Percentiles rank a stretch among this genome's conserved stretches.
These are phyloP conservation scores for Emmonsiellopsis sp. DNA, from an alignment of 2,329 filamentous ascomycete species.

Conservation along the genomic window DNA sequence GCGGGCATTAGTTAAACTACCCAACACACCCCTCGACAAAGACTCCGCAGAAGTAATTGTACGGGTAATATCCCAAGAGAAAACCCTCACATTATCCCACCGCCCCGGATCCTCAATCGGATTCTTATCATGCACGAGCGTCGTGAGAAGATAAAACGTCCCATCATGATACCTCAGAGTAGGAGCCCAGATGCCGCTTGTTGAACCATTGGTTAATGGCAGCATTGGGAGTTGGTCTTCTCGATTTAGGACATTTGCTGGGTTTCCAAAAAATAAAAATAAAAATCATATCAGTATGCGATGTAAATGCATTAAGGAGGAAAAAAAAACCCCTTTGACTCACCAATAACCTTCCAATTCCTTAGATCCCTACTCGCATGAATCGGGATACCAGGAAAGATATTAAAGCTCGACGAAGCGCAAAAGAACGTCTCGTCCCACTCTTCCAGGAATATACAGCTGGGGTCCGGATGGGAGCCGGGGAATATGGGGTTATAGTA, in stretches of 20 bases:
- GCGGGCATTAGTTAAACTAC: too few relatives aligned
- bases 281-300: neutral
- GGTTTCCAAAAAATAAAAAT: neutral
- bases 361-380: slow-evolving; percentile 37
- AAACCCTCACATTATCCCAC: slow-evolving; percentile 28
- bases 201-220: slow-evolving; percentile 23
- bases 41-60: neutral
- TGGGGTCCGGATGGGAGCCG: slow-evolving; percentile 40
- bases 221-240: slow-evolving; percentile 30
- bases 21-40: too few relatives aligned
- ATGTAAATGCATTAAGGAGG: neutral
- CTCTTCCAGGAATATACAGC: slow-evolving; percentile 33
- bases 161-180: slow-evolving; percentile 33
- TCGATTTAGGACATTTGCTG: slow-evolving; percentile 26
- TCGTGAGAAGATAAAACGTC: slow-evolving; percentile 34
- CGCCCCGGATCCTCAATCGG: slow-evolving; percentile 19
- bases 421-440: slow-evolving; percentile 36
- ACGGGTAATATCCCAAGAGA: neutral
- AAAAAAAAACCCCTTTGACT: neutral
- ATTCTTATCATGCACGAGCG: slow-evolving; percentile 22
- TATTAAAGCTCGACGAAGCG: slow-evolving; percentile 37
- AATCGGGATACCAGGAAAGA: slow-evolving; percentile 38
- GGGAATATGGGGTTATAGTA: slow-evolving; percentile 37
- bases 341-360: slow-evolving; percentile 30
- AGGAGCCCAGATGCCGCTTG: slow-evolving; percentile 34